phyloP scores from a whole-genome alignment of 2,329 filamentous ascomycete genomes.

The Emmonsia crescens region DNA sequence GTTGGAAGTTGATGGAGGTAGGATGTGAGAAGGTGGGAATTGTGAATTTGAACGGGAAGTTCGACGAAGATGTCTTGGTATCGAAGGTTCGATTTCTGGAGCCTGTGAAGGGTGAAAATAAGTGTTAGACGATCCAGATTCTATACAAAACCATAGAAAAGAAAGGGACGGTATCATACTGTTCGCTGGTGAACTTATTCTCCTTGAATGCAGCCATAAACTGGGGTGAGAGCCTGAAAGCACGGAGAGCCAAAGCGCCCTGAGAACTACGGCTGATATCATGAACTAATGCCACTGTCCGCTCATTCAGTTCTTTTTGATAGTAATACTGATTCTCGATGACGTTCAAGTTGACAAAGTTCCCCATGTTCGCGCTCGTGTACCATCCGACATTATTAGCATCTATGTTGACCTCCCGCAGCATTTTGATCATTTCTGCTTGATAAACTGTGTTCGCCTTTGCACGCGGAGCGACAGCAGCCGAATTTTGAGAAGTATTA shows the following conservation, averaged over 20 bases:
- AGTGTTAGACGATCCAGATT: not conserved
- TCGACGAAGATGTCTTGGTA: constrained; percentile 92
- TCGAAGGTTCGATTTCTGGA: constrained; percentile 86
- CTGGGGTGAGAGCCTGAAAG: constrained; percentile 74
- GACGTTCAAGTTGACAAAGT: constrained; percentile 88
- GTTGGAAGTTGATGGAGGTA: constrained; percentile 86
- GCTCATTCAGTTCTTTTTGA: constrained; percentile 82
- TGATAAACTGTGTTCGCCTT: constrained; percentile 86
- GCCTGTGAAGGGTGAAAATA: constrained; percentile 40
- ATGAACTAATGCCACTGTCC: constrained; percentile 80
- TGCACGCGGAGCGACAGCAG: constrained; percentile 79
- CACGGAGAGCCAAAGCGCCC: constrained; percentile 77
- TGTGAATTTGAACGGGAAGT: constrained; percentile 81
- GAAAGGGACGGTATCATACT: constrained; percentile 45
- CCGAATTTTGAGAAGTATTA: constrained; percentile 55
- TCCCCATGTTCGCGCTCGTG: constrained; percentile 96
- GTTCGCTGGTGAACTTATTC: constrained; percentile 93
- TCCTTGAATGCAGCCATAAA: constrained; percentile 94
- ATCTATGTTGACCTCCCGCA: constrained; percentile 96
- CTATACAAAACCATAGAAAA: not conserved
- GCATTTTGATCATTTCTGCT: constrained; percentile 91
- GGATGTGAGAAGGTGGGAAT: constrained; percentile 91
- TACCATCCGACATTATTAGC: constrained; percentile 98
- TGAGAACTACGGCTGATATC: constrained; percentile 93
- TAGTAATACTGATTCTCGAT: constrained; percentile 98